These are phyloP conservation scores for Diatrype stigma DNA, from an alignment of 2,329 filamentous ascomycete species.

Conservation along the genomic window DNA sequence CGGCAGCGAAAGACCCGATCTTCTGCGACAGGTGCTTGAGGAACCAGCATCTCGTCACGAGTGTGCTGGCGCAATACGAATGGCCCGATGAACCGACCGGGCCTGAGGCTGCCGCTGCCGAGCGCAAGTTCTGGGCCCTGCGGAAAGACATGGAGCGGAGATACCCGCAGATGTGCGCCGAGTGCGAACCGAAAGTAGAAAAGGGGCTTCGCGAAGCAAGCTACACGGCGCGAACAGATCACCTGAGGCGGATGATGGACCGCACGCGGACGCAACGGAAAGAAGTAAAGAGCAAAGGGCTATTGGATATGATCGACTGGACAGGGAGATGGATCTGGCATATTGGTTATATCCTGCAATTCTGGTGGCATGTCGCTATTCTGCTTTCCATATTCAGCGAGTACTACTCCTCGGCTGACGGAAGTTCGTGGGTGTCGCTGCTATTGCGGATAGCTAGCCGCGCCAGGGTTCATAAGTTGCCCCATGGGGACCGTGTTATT, in stretches of 20 bases:
- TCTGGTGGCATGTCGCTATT: constrained; percentile 44
- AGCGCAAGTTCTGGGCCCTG: constrained; percentile 66
- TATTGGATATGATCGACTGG: constrained; percentile 39
- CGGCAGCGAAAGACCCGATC: constrained; percentile 31
- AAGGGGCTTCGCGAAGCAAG: constrained; percentile 64
- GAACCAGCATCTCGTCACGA: constrained; percentile 80
- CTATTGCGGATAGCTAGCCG: constrained; percentile 13
- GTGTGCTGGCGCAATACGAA: constrained; percentile 75
- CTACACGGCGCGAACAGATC: constrained; percentile 81
- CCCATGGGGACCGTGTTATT: constrained; percentile 36
- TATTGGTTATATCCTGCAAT: constrained; percentile 31
- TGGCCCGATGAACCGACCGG: constrained; percentile 61
- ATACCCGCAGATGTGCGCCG: constrained; percentile 83
- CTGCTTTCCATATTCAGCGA: constrained; percentile 23
- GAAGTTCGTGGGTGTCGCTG: constrained; percentile 11
- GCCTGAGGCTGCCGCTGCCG: constrained; percentile 64
- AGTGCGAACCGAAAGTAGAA: constrained; percentile 73
- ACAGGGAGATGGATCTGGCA: constrained; percentile 46
- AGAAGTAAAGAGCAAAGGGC: constrained; percentile 33
- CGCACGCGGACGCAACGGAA: constrained; percentile 48
- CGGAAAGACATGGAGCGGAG: constrained; percentile 69
- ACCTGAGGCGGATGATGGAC: constrained; percentile 71
- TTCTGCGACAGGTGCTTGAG: constrained; percentile 78
- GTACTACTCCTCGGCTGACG: constrained; percentile 8
- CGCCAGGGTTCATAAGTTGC: constrained; percentile 30